These are phyloP conservation scores for Pyrus hybrid DNA, from an alignment of 331 rosid species.

Conservation along the genomic window DNA sequence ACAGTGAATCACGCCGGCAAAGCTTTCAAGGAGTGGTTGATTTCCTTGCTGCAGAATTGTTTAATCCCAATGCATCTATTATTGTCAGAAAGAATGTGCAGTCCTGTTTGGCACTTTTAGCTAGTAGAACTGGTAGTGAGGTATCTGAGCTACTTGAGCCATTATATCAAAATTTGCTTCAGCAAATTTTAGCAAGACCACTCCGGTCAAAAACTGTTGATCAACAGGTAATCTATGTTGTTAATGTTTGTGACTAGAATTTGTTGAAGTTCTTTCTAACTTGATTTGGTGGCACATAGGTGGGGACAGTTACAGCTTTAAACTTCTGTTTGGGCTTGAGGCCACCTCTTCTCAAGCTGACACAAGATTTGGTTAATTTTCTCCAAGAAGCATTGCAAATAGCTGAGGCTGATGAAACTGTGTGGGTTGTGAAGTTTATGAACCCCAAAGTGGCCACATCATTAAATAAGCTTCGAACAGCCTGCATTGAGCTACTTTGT, in stretches of 20 bases:
- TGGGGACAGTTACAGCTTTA: slow-evolving; percentile 95
- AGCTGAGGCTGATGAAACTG: slow-evolving; percentile 96
- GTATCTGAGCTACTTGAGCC: slow-evolving; percentile 96
- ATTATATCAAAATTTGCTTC: slow-evolving; percentile 77
- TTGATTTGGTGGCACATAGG: slow-evolving; percentile 42
- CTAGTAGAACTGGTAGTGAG: slow-evolving; percentile 99
- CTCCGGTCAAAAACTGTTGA: slow-evolving; percentile 83
- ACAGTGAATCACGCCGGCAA: slow-evolving; percentile 84
- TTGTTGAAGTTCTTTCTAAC: slow-evolving; percentile 9
- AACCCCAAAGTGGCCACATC: slow-evolving; percentile 93
- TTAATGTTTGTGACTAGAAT: not conserved
- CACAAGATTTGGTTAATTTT: slow-evolving; percentile 85
- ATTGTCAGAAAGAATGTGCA: slow-evolving; percentile 95
- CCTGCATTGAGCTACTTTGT: slow-evolving; percentile 94
- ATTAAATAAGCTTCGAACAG: slow-evolving; percentile 83
- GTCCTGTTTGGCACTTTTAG: slow-evolving; percentile 89
- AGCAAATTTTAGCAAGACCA: slow-evolving; percentile 82
- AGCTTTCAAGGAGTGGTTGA: slow-evolving; percentile 94
- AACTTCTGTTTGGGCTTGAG: slow-evolving; percentile 94
- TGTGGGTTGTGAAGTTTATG: slow-evolving; percentile 81
- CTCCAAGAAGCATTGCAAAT: slow-evolving; percentile 97
- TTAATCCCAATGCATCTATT: slow-evolving; percentile 86
- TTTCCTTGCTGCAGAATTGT: slow-evolving; percentile 88
- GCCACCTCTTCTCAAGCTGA: slow-evolving; percentile 98
- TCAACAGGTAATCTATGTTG: slow-evolving; percentile 68